phyloP scores from a whole-genome alignment of 257 asterid species.

The Nicotiana tabacum region DNA sequence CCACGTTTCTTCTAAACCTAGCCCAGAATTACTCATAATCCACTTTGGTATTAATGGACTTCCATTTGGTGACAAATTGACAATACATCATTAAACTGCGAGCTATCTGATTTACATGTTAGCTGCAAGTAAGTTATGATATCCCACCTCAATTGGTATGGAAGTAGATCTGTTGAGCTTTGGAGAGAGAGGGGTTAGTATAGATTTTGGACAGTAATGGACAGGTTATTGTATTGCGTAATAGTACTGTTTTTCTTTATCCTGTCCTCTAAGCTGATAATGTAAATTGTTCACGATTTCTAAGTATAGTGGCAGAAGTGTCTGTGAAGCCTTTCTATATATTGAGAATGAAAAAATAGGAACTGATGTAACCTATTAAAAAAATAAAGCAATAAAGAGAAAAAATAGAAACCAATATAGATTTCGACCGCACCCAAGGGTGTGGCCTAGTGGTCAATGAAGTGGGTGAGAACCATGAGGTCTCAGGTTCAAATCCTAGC shows the following conservation, averaged over 20 bases:
- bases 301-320: not conserved
- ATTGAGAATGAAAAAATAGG: not conserved
- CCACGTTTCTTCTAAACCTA: not conserved
- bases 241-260: not conserved
- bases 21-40: not conserved
- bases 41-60: not conserved
- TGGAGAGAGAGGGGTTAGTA: not conserved
- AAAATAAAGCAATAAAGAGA: not conserved
- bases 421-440: not conserved
- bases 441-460: too few species aligned
- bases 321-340: not conserved
- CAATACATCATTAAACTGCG: not conserved
- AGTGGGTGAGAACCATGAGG: too few species aligned
- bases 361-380: not conserved
- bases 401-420: not conserved
- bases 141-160: not conserved
- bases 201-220: not conserved
- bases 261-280: not conserved
- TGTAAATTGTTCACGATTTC: not conserved
- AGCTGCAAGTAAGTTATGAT: not conserved
- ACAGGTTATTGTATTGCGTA: too few species aligned
- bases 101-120: not conserved
- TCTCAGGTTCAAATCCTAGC: too few species aligned
- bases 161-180: not conserved
- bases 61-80: not conserved